Evolutionary conservation across 495 filamentous ascomycete species (phyloP).

Genomic region (Bacidia rubella): DNA sequence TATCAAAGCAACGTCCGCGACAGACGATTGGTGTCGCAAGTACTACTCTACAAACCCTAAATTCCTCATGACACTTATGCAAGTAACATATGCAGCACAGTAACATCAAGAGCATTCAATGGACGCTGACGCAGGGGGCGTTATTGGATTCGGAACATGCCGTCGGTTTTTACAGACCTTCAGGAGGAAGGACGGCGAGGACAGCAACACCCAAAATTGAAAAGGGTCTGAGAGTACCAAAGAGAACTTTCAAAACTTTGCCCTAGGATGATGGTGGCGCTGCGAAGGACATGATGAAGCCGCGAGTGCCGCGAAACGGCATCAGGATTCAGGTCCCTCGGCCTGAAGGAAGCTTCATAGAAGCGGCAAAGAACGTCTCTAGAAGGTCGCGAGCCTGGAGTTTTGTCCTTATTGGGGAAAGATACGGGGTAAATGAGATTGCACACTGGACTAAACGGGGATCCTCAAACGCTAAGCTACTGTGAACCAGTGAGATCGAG

Average conservation of each 20-base stretch:
- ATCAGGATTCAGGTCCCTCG: too few relatives aligned
- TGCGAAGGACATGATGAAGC: too few relatives aligned
- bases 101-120: too few relatives aligned
- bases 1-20: background rate
- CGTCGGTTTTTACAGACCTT: background rate
- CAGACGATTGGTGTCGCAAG: background rate
- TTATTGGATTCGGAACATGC: background rate
- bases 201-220: background rate
- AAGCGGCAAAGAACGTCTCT: background rate
- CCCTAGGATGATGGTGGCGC: too few relatives aligned
- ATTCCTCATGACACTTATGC: background rate
- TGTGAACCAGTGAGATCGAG: background rate
- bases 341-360: background rate
- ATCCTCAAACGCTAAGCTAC: background rate
- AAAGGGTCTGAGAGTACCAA: too few relatives aligned
- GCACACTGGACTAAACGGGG: background rate
- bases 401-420: background rate
- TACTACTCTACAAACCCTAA: background rate
- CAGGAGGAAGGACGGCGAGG: background rate
- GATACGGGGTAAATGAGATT: background rate
- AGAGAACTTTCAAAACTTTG: too few relatives aligned
- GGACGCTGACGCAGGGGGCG: background rate
- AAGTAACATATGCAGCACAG: background rate
- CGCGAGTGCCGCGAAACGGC: too few relatives aligned
- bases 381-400: background rate